Percentiles rank a stretch among this genome's conserved stretches.
phyloP scores from a whole-genome alignment of 1,139 yeast genomes.

The Debaryomyces coudertii region DNA sequence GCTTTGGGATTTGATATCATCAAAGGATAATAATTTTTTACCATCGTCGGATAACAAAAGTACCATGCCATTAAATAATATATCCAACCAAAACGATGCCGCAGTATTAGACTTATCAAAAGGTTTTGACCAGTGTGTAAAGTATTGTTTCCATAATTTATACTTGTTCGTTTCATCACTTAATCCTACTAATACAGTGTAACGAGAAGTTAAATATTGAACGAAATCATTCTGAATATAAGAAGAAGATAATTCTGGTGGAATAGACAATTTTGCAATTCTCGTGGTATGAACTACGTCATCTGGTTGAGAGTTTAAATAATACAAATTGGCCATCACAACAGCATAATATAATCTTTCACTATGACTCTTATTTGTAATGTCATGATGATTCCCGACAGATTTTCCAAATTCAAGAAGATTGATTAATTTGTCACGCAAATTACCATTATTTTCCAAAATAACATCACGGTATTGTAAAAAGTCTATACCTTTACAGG shows the following conservation, averaged over 20 bases:
- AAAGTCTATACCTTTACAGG: slow-evolving; percentile 33
- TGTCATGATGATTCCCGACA: slow-evolving; percentile 32
- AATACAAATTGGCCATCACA: slow-evolving; percentile 41
- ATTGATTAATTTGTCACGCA: slow-evolving; percentile 31
- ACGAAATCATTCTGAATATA: slow-evolving; percentile 29
- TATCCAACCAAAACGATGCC: slow-evolving; percentile 44
- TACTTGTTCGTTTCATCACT: slow-evolving; percentile 22
- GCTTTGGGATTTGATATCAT: slow-evolving; percentile 25
- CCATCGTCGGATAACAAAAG: slow-evolving; percentile 27
- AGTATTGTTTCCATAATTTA: slow-evolving; percentile 38
- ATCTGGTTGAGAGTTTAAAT: slow-evolving; percentile 30
- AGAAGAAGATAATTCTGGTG: slow-evolving; percentile 12
- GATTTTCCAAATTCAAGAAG: slow-evolving; percentile 35
- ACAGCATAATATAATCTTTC: slow-evolving; percentile 40
- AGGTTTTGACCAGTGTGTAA: slow-evolving; percentile 29
- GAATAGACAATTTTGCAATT: slow-evolving; percentile 20
- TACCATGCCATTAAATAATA: slow-evolving; percentile 32
- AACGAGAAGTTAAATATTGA: slow-evolving; percentile 40
- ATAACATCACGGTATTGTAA: slow-evolving; percentile 23
- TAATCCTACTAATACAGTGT: slow-evolving; percentile 39
- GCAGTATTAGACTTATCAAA: slow-evolving; percentile 40
- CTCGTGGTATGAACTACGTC: slow-evolving; percentile 25
- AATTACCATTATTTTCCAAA: slow-evolving; percentile 18
- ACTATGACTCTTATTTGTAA: slow-evolving; percentile 26
- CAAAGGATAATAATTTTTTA: slow-evolving; percentile 22